Evolutionary conservation across 306 rosid species (phyloP).

Genomic region (Quercus mongolica): DNA sequence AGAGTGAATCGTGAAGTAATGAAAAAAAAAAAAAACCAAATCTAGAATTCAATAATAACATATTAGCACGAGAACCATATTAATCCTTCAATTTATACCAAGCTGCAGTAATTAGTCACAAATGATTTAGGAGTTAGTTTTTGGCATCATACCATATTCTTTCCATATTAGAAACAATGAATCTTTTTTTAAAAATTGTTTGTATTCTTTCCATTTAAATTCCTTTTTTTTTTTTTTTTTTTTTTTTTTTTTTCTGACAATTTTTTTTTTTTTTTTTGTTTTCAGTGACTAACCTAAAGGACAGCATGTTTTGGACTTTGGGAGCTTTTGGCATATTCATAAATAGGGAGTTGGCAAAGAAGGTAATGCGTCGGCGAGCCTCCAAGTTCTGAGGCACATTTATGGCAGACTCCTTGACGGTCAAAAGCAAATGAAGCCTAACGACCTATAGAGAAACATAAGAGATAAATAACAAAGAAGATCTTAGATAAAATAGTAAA

Average conservation of each 20-base stretch:
- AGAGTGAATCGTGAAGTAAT: background rate
- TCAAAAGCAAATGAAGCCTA: slow-evolving; percentile 89
- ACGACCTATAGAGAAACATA: slow-evolving; percentile 50
- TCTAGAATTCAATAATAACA: background rate
- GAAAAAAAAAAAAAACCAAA: background rate
- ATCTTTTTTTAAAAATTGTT: background rate
- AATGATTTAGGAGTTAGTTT: background rate
- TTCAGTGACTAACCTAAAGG: slow-evolving; percentile 72
- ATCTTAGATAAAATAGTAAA: slow-evolving; percentile 8
- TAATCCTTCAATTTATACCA: background rate
- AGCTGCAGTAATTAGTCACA: background rate
- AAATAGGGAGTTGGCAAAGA: slow-evolving; percentile 94
- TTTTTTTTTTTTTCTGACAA: background rate
- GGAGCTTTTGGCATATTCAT: slow-evolving; percentile 97
- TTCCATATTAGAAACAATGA: background rate
- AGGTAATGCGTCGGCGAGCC: slow-evolving; percentile 97
- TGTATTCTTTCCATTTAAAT: background rate
- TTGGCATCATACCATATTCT: background rate
- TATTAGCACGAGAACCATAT: slow-evolving; percentile 1
- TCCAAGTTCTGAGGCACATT: slow-evolving; percentile 95
- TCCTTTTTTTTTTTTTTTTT: background rate
- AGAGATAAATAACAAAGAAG: slow-evolving; percentile 22
- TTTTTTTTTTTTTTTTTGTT: slow-evolving; percentile 3
- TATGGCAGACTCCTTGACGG: slow-evolving; percentile 94
- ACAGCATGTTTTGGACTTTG: slow-evolving; percentile 81